These are phyloP conservation scores for Claviceps sorghi DNA, from an alignment of 2,329 filamentous ascomycete genomes.

Conservation along the genomic window DNA sequence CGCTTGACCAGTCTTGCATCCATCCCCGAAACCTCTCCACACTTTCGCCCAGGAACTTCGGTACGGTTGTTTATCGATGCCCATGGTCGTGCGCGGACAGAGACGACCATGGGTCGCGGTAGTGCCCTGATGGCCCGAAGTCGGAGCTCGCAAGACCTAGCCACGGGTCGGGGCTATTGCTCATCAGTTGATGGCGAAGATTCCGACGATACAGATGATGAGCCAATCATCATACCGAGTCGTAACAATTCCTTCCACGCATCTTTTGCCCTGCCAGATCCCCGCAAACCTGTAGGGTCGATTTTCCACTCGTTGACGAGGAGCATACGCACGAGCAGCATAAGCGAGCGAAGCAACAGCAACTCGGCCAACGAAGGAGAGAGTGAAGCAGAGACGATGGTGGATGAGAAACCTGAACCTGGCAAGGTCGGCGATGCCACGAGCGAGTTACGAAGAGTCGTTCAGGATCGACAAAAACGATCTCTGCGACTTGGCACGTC, in stretches of 20 bases:
- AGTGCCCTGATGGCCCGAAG: slow-evolving; percentile 14
- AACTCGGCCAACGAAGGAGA: slow-evolving; percentile 28
- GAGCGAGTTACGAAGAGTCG: slow-evolving; percentile 44
- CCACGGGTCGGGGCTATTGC: slow-evolving; percentile 23
- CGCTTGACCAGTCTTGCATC: slow-evolving; percentile 38
- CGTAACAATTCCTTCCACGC: slow-evolving; percentile 36
- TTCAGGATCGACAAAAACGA: slow-evolving; percentile 35
- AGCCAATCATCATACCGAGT: slow-evolving; percentile 50
- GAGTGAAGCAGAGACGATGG: slow-evolving; percentile 45
- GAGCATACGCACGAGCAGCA: slow-evolving; percentile 34
- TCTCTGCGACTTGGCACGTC: slow-evolving; percentile 16
- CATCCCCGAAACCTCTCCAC: slow-evolving; percentile 37
- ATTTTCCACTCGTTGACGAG: slow-evolving; percentile 32
- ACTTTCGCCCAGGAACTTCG: slow-evolving; percentile 34
- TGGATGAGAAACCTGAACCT: slow-evolving; percentile 28
- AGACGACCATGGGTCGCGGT: slow-evolving; percentile 31
- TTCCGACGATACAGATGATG: slow-evolving; percentile 48
- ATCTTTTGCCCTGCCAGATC: slow-evolving; percentile 44
- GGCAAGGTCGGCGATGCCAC: slow-evolving; percentile 39
- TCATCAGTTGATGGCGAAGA: slow-evolving; percentile 31
- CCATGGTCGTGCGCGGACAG: slow-evolving; percentile 43
- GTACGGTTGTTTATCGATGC: slow-evolving; percentile 50
- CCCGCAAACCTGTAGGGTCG: slow-evolving; percentile 32
- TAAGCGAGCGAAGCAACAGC: slow-evolving; percentile 35
- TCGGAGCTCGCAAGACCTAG: slow-evolving; percentile 16